Evolutionary conservation across 2,329 filamentous ascomycete species (phyloP).

Genomic region (Aspergillus sp.): DNA sequence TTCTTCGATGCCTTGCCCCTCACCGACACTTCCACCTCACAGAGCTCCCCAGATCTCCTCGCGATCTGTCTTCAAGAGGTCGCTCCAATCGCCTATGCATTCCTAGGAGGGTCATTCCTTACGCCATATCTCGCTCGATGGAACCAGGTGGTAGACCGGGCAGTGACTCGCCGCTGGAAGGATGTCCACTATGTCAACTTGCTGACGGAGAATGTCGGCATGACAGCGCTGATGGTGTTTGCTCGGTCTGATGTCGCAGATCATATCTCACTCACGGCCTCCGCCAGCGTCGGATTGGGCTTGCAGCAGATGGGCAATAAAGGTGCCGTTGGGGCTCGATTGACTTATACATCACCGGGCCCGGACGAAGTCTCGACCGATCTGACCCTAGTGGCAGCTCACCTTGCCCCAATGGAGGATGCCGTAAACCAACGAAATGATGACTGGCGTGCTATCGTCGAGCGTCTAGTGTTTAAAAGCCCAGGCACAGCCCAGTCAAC

Average conservation of each 20-base stretch:
- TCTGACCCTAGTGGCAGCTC: conserved; percentile 82
- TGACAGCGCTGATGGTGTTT: conserved; percentile 88
- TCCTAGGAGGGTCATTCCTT: conserved; percentile 79
- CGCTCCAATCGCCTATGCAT: conserved; percentile 77
- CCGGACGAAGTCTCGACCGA: conserved; percentile 52
- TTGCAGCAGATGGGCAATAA: conserved; percentile 91
- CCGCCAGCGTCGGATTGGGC: conserved; percentile 82
- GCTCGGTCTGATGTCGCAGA: conserved; percentile 59
- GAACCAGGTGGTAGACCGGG: conserved; percentile 67
- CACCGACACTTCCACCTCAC: conserved; percentile 46
- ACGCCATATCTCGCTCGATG: conserved; percentile 72
- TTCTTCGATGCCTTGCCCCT: conserved; percentile 59
- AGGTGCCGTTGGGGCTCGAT: conserved; percentile 77
- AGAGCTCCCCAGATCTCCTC: conserved; percentile 63
- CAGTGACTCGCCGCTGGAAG: conserved; percentile 50
- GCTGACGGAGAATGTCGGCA: conserved; percentile 71
- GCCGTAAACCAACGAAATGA: conserved; percentile 72
- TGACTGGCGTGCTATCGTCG: conserved; percentile 84
- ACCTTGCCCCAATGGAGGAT: conserved; percentile 85
- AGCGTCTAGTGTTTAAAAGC: conserved; percentile 69
- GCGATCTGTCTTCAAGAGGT: conserved; percentile 79
- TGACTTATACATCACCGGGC: conserved; percentile 54
- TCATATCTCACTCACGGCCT: conserved; percentile 64
- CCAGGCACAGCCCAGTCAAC: conserved; percentile 9
- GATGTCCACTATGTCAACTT: conserved; percentile 64